A percentile compares a stretch with the other conserved stretches of the same genome.
These are phyloP conservation scores for Fusarium sp. DNA, from an alignment of 2,329 filamentous ascomycete species.

Conservation along the genomic window DNA sequence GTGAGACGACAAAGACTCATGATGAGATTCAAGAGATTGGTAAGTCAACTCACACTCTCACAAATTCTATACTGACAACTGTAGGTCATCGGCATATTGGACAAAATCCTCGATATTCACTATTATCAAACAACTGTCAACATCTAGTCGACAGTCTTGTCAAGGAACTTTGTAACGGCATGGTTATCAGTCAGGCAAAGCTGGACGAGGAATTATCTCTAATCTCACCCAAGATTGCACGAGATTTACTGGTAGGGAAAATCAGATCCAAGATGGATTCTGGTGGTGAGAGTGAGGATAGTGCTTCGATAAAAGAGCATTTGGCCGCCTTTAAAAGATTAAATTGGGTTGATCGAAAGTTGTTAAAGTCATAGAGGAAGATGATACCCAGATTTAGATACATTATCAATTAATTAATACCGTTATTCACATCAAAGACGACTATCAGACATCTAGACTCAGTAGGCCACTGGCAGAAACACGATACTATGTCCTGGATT, in stretches of 20 bases:
- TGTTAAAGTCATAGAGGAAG: not conserved
- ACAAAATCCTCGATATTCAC: constrained; percentile 30
- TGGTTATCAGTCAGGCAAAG: constrained; percentile 43
- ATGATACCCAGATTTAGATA: not conserved
- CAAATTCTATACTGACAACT: rapidly evolving
- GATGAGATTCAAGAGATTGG: constrained; percentile 40
- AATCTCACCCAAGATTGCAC: constrained; percentile 39
- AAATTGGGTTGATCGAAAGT: constrained; percentile 19
- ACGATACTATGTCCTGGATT: too few species aligned
- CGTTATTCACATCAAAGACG: not conserved
- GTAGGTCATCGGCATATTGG: constrained; percentile 35
- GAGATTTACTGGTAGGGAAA: constrained; percentile 37
- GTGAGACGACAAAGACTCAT: constrained; percentile 45
- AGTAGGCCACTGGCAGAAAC: too few species aligned
- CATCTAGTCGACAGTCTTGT: constrained; percentile 42
- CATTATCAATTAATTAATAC: not conserved
- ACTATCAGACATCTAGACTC: too few species aligned
- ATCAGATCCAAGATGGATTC: constrained; percentile 38
- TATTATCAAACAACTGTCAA: constrained; percentile 44
- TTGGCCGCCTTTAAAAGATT: constrained; percentile 28
- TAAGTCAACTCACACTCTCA: not conserved
- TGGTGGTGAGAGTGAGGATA: constrained; percentile 37
- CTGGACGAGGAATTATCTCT: constrained; percentile 40
- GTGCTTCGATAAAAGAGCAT: constrained; percentile 39
- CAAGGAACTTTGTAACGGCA: constrained; percentile 45